Base-by-base conservation (phyloP, 2,329 filamentous ascomycete species). In the Lasiodiplodia gonubiensis region DNA sequence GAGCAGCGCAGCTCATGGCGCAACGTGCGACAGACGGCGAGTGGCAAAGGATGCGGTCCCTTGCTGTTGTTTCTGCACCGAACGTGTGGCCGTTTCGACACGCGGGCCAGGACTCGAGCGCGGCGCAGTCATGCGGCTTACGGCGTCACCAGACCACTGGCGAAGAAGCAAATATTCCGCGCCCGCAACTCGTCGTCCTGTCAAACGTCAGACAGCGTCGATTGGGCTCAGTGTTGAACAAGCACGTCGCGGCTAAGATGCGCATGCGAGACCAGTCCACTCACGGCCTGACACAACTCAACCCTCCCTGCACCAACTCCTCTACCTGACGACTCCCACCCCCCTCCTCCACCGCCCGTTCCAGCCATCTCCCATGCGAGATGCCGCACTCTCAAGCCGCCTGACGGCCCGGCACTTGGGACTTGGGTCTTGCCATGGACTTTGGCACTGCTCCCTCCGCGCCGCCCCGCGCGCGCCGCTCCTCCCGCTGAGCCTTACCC, bases 231-330 rank as follows among this genome's bases (percentile, higher is more conserved):
- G 27, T 11, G 42, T 21, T 33, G 33, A 53, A 64, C 39, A 37
- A 64, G 51, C 37, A 10, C 12, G 8, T 37, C 51, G 52, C 52
- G 37, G 33, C 30, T 59, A 52, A 42, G 54, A 37, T 48, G 23
- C 27, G 27, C 64, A 27, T 37, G 54, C 64, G 64, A 67, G 60
- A 67, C 64, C 42, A 27, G 46, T 33, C 64, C 64, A 67, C 33
- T 60, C 64, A 67, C 53, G 27, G 53, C 64, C 53, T 53, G 64
- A 60, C 64, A 67, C 64, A 67, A 16, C 27, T 52, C 59, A 23
- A 35, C 11, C 39, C 57, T 48, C 57, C 57, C 42, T 61, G 57
- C 42, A 61, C 57, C 39, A 5, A 12, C 39, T 14, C 25, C 55
- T 59, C 33, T 39, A 27, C 54, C 33, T 39, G 33, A 23, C 54